phyloP scores from a whole-genome alignment of 768 basidiomycete species.

The Nidularia pulvinata region DNA sequence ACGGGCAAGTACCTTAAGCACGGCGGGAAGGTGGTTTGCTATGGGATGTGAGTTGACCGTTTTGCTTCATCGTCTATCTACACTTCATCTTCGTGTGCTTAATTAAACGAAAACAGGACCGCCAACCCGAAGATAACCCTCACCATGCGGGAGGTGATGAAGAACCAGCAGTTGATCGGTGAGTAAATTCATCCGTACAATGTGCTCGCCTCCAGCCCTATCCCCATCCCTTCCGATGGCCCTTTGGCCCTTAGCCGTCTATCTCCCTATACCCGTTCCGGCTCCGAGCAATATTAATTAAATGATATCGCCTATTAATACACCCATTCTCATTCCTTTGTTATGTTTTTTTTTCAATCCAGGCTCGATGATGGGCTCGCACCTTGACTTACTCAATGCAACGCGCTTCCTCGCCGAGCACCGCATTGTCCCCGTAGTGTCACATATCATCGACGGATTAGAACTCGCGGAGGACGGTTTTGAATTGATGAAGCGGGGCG shows the following conservation, averaged over 20 bases:
- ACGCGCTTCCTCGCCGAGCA: conserved; percentile 70
- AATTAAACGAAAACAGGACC: conserved; percentile 43
- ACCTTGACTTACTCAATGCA: conserved; percentile 69
- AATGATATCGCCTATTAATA: neutral
- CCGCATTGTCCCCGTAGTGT: conserved; percentile 68
- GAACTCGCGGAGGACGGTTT: conserved; percentile 69
- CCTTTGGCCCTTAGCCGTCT: too few species aligned
- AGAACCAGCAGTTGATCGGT: conserved; percentile 77
- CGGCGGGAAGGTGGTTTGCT: conserved; percentile 62
- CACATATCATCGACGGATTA: conserved; percentile 69
- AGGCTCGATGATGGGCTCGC: conserved; percentile 89
- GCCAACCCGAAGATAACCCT: conserved; percentile 56
- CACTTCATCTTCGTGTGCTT: neutral
- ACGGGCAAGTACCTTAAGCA: conserved; percentile 47
- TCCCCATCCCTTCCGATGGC: neutral
- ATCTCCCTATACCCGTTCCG: too few species aligned
- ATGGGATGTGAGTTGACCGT: conserved; percentile 54
- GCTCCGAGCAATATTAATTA: too few species aligned
- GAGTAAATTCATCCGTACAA: conserved; percentile 8
- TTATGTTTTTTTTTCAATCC: neutral
- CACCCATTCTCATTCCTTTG: neutral
- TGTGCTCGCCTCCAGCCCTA: neutral
- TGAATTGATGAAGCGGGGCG: conserved; percentile 57
- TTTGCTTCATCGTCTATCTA: neutral
- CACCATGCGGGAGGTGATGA: conserved; percentile 79